A percentile compares a stretch with the other conserved stretches of the same genome.
These are phyloP conservation scores for Xerocomellus amylosporus DNA, from an alignment of 768 basidiomycete species.

Conservation along the genomic window DNA sequence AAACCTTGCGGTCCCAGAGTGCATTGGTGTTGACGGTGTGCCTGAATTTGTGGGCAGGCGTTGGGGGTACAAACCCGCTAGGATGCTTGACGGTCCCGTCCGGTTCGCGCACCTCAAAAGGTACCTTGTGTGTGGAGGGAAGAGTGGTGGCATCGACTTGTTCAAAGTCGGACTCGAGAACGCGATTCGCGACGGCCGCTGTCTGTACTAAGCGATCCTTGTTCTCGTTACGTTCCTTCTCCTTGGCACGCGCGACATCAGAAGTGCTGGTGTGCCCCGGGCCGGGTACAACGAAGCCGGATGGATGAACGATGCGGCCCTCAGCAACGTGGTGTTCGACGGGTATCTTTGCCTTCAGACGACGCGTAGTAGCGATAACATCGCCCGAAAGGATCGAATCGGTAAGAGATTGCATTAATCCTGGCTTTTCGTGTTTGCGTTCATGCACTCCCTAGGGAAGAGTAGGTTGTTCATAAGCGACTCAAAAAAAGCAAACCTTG, in stretches of 20 bases:
- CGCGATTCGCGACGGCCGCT: slow-evolving; percentile 30
- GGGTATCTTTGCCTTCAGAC: slow-evolving; percentile 27
- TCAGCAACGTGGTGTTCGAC: slow-evolving; percentile 21
- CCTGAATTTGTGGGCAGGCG: slow-evolving; percentile 38
- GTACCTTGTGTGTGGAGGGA: slow-evolving; percentile 36
- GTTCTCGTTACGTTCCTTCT: slow-evolving; percentile 20
- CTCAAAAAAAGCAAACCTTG: too few species aligned
- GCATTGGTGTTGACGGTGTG: slow-evolving; percentile 7
- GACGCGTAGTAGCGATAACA: slow-evolving; percentile 28
- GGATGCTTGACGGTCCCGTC: slow-evolving; percentile 42
- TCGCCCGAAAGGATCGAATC: slow-evolving; percentile 23
- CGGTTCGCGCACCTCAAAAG: slow-evolving; percentile 37
- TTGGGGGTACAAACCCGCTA: slow-evolving; percentile 44
- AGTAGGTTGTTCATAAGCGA: not conserved
- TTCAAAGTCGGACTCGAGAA: slow-evolving; percentile 31
- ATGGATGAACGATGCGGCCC: slow-evolving; percentile 25
- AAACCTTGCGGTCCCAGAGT: slow-evolving; percentile 19
- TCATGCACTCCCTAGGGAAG: not conserved
- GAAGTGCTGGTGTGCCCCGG: slow-evolving; percentile 27
- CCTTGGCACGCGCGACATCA: slow-evolving; percentile 25
- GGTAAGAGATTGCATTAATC: slow-evolving; percentile 25
- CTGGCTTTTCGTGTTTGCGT: slow-evolving; percentile 7
- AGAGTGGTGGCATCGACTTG: slow-evolving; percentile 25
- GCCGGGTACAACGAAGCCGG: slow-evolving; percentile 32
- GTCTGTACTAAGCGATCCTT: slow-evolving; percentile 28